Percentiles rank a stretch among this genome's conserved stretches.
Conservation (phyloP, 2,329 filamentous ascomycete species). For the Talaromyces sp. region DNA sequence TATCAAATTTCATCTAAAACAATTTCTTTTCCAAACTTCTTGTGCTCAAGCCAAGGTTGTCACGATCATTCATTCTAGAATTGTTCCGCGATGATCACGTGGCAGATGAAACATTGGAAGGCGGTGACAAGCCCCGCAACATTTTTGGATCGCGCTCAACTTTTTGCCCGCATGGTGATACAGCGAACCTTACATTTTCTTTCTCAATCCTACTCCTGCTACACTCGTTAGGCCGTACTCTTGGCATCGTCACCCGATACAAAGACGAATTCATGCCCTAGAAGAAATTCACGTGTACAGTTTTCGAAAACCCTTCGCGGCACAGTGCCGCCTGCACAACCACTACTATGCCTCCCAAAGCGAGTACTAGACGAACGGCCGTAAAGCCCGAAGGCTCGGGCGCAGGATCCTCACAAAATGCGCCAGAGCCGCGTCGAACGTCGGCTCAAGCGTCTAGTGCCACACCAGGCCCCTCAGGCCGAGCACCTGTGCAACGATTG, state of each 20-base stretch:
- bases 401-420: constrained; percentile 11
- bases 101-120: no score
- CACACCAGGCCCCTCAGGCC: constrained; percentile 24
- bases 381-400: constrained; percentile 7
- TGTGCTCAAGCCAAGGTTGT: background rate
- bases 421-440: constrained; percentile 4
- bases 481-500: constrained; percentile 45
- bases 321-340: background rate
- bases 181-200: background rate
- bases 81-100: constrained; percentile 6
- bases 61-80: background rate
- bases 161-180: constrained; percentile 14
- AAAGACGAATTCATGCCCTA: no score
- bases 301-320: background rate
- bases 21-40: background rate
- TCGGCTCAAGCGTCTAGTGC: constrained; percentile 10
- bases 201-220: background rate
- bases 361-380: constrained; percentile 27
- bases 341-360: constrained; percentile 8
- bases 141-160: constrained; percentile 26
- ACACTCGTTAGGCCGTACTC: background rate
- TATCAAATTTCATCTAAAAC: background rate
- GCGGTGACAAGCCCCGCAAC: constrained; percentile 26
- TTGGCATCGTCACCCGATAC: background rate
- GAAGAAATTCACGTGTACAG: no score